A percentile compares a stretch with the other conserved stretches of the same genome.
phyloP scores from a whole-genome alignment of 371 early-diverging fungal genomes.

The Synchytrium microbalum region DNA sequence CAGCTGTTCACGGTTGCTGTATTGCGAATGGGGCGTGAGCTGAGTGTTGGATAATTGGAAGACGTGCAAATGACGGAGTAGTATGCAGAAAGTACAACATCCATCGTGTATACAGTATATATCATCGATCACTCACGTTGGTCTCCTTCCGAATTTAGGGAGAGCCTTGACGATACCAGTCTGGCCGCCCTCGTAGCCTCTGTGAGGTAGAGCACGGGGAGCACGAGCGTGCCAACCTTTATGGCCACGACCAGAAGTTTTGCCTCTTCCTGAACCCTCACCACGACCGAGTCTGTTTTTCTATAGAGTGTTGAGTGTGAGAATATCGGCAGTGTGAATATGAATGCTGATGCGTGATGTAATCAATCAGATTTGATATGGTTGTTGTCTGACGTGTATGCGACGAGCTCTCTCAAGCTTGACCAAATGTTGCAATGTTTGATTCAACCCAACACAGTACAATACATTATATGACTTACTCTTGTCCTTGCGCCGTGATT shows the following conservation, averaged over 20 bases:
- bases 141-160: constrained; percentile 74
- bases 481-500: too few relatives aligned
- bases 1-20: constrained; percentile 3
- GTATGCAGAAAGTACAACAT: neutral
- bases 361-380: too few relatives aligned
- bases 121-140: constrained; percentile 28
- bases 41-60: constrained; percentile 3
- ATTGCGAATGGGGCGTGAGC: neutral
- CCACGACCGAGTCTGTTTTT: constrained; percentile 32
- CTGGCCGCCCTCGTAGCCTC: constrained; percentile 93
- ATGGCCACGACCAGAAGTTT: constrained; percentile 85
- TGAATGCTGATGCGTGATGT: too few relatives aligned
- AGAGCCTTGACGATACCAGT: constrained; percentile 73
- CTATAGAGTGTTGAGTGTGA: constrained; percentile 12
- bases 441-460: too few relatives aligned
- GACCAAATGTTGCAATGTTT: too few relatives aligned
- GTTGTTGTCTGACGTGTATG: too few relatives aligned
- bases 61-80: neutral
- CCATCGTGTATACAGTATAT: neutral
- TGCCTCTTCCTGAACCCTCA: constrained; percentile 49
- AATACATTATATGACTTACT: too few relatives aligned
- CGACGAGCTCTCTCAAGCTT: too few relatives aligned
- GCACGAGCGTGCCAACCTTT: constrained; percentile 88
- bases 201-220: constrained; percentile 67
- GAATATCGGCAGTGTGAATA: too few relatives aligned